Base-by-base conservation (phyloP, 2,329 filamentous ascomycete genomes). In the Daldinia sp. region DNA sequence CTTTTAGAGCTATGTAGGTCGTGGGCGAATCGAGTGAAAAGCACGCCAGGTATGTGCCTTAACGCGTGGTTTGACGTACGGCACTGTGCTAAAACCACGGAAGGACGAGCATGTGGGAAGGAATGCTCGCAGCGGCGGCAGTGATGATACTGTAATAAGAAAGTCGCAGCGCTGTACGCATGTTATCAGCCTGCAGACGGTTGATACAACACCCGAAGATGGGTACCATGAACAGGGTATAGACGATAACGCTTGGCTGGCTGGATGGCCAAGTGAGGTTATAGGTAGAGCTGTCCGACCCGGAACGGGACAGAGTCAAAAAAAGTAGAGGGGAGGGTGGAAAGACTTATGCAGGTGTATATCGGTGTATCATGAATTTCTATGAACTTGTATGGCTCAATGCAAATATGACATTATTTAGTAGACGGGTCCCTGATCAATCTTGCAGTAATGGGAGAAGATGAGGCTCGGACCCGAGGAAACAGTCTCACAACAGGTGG, bases 391-490 rank as follows among this genome's bases (percentile, higher is more conserved):
- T 53, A 43, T 58, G 57, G 57, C 27, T 47, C 35, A 49, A 51
- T 32, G 37, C 32, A 55, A 53, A 53, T 32, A 51, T 29, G 39
- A 41, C 50, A 47, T 59, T 27, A 32, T 17, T 41, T 54, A 58
- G 50, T 10, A 61, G 51, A 60, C 64, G 65, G 62, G 62, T 65
- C 32, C 58, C 62, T 67, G 65, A 67, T 56, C 49, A 63, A 67
- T 67, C 65, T 65, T 61, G 65, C 65, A 67, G 65, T 48, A 43
- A 52, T 54, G 30, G 32, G 39, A 39, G 51, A 23, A 64, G 65
- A 67, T 67, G 65, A 67, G 62, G 65, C 59, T 67, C 59, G 62
- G 59, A 32, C 56, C 62, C 65, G 65, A 64, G 55, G 32, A 21
- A 29, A 58, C 52, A n/a, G 58, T 65, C 45, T 56, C 62, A 66